These are phyloP conservation scores for Podila epicladia DNA, from an alignment of 192 early-diverging fungal genomes.

Conservation along the genomic window DNA sequence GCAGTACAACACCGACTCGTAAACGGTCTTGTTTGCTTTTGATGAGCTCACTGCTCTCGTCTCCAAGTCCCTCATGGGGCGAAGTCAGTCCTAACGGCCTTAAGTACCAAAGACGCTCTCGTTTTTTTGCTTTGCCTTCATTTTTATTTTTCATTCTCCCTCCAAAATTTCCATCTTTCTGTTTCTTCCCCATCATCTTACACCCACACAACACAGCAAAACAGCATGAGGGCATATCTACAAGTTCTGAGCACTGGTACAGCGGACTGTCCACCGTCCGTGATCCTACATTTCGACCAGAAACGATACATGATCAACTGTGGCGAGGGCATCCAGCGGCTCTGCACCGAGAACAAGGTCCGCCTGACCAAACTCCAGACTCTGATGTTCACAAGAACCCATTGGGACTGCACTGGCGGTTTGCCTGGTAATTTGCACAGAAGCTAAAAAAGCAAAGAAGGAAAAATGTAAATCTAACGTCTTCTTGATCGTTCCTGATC, in stretches of 20 bases:
- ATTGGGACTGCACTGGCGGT: conserved; percentile 88
- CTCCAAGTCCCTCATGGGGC: too few relatives aligned
- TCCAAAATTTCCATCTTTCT: too few relatives aligned
- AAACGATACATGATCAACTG: conserved; percentile 91
- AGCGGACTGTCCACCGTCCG: conserved; percentile 57
- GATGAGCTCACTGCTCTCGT: too few relatives aligned
- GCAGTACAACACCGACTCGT: too few relatives aligned
- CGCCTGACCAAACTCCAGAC: conserved; percentile 73
- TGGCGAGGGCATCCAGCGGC: conserved; percentile 86
- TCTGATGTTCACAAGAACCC: conserved; percentile 78
- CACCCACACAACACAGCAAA: too few relatives aligned
- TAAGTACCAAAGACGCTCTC: too few relatives aligned
- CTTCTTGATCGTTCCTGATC: background rate
- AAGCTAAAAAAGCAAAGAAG: too few relatives aligned
- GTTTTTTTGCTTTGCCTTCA: too few relatives aligned
- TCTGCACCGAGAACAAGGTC: conserved; percentile 78
- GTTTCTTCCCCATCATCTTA: too few relatives aligned
- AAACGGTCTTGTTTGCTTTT: too few relatives aligned
- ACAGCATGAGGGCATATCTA: conserved; percentile 50
- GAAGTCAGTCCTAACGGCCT: too few relatives aligned
- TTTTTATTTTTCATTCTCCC: too few relatives aligned
- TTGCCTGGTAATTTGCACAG: conserved; percentile 69
- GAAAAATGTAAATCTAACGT: background rate
- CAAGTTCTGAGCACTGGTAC: conserved; percentile 52
- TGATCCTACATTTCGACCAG: conserved; percentile 75